A percentile compares a stretch with the other conserved stretches of the same genome.
Conservation (phyloP, 1,284 basidiomycete species). For the Moesziomyces sp. region DNA sequence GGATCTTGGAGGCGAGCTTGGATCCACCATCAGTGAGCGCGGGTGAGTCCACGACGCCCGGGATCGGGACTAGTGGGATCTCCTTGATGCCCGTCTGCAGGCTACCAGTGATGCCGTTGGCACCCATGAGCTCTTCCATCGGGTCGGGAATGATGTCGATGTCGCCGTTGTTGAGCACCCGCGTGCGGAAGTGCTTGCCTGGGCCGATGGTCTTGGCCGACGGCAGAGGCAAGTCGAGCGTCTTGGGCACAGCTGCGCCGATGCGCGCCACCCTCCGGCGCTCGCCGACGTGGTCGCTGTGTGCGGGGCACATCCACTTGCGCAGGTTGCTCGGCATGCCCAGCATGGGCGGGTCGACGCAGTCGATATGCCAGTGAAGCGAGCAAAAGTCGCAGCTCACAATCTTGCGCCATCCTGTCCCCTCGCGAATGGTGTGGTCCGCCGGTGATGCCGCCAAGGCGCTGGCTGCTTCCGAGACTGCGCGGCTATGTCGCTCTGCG, state of each 20-base stretch:
- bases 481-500: not conserved
- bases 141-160: conserved; percentile 80
- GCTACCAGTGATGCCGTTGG: conserved; percentile 29
- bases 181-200: conserved; percentile 74
- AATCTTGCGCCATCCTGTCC: conserved; percentile 72
- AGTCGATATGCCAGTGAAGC: conserved; percentile 97
- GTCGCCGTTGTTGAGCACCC: conserved; percentile 87
- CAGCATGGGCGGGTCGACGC: conserved; percentile 87
- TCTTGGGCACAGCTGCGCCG: conserved; percentile 33
- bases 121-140: conserved; percentile 62
- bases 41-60: conserved; percentile 38
- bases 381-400: conserved; percentile 95
- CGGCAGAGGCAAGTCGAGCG: conserved; percentile 46
- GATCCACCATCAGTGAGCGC: conserved; percentile 63
- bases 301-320: conserved; percentile 99
- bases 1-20: conserved; percentile 71
- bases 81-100: conserved; percentile 63
- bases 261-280: conserved; percentile 51
- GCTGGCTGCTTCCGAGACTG: not conserved
- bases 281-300: conserved; percentile 79
- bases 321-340: conserved; percentile 84
- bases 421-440: conserved; percentile 37
- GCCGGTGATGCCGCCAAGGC: conserved; percentile 10
- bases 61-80: conserved; percentile 65
- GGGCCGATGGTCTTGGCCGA: conserved; percentile 70